Evolutionary conservation across 1,284 basidiomycete genomes (phyloP).

Genomic region (Ceratobasidium sp.): DNA sequence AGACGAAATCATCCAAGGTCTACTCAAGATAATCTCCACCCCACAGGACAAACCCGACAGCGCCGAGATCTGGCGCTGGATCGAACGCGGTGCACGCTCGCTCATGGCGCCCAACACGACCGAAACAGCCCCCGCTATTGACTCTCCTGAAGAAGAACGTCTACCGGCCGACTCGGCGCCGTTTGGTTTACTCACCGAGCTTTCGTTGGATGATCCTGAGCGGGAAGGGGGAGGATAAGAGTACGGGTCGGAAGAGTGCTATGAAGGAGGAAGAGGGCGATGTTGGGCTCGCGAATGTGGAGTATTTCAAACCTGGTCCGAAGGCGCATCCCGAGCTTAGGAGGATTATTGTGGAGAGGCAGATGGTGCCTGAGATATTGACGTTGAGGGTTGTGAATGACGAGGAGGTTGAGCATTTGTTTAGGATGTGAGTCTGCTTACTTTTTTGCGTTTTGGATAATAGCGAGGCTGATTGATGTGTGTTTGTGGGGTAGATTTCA

Average conservation of each 20-base stretch:
- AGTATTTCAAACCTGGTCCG: slow-evolving; percentile 73
- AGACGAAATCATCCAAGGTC: slow-evolving; percentile 39
- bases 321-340: slow-evolving; percentile 76
- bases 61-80: slow-evolving; percentile 36
- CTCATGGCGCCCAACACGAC: slow-evolving; percentile 7
- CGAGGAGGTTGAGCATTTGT: slow-evolving; percentile 84
- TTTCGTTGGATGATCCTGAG: slow-evolving; percentile 21
- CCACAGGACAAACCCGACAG: slow-evolving; percentile 20
- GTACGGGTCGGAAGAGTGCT: background rate
- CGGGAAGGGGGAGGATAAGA: slow-evolving; percentile 2
- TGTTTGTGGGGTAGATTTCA: slow-evolving; percentile 68
- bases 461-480: background rate
- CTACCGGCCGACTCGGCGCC: slow-evolving; percentile 19
- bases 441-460: background rate
- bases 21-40: background rate
- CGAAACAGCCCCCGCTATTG: background rate
- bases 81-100: slow-evolving; percentile 31
- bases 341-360: slow-evolving; percentile 80
- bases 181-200: slow-evolving; percentile 21
- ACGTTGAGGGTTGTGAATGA: slow-evolving; percentile 83
- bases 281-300: slow-evolving; percentile 79
- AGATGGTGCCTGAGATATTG: slow-evolving; percentile 83
- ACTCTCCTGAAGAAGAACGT: slow-evolving; percentile 22
- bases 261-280: background rate
- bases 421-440: slow-evolving; percentile 75